phyloP scores from a whole-genome alignment of 2,329 filamentous ascomycete species.

The Rutstroemia sydowiana region DNA sequence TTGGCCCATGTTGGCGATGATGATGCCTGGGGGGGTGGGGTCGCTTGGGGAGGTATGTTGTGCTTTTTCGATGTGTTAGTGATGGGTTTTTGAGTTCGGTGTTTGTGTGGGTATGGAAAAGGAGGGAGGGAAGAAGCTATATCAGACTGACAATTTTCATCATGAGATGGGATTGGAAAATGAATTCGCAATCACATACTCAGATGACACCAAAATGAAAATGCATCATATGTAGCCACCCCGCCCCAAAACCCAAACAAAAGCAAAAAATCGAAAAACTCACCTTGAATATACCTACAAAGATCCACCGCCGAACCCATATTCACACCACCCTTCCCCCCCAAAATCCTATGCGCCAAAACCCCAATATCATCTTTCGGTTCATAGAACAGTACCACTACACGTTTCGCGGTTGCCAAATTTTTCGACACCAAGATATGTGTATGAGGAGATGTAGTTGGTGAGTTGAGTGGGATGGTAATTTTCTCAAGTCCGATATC shows the following conservation, averaged over 20 bases:
- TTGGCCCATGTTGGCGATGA: constrained; percentile 74
- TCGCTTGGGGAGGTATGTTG: constrained; percentile 12
- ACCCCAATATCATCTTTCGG: constrained; percentile 64
- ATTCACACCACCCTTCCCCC: constrained; percentile 57
- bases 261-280: too few relatives aligned
- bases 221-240: too few relatives aligned
- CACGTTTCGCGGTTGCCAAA: constrained; percentile 48
- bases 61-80: too few relatives aligned
- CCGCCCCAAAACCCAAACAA: too few relatives aligned
- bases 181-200: too few relatives aligned
- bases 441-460: constrained; percentile 47
- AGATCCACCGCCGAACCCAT: constrained; percentile 64
- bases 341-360: constrained; percentile 61
- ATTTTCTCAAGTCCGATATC: constrained; percentile 51
- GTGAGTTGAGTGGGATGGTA: constrained; percentile 51
- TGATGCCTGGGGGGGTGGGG: constrained; percentile 45
- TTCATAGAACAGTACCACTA: constrained; percentile 72
- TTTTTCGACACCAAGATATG: constrained; percentile 60
- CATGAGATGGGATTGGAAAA: too few relatives aligned
- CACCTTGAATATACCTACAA: constrained; percentile 39
- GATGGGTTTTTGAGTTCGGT: too few relatives aligned
- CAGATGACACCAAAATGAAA: too few relatives aligned
- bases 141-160: too few relatives aligned
- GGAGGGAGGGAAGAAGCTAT: too few relatives aligned
- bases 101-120: too few relatives aligned